A percentile compares a stretch with the other conserved stretches of the same genome.
Conservation (phyloP, 2,329 filamentous ascomycete genomes). For the Pseudogymnoascus sp. region DNA sequence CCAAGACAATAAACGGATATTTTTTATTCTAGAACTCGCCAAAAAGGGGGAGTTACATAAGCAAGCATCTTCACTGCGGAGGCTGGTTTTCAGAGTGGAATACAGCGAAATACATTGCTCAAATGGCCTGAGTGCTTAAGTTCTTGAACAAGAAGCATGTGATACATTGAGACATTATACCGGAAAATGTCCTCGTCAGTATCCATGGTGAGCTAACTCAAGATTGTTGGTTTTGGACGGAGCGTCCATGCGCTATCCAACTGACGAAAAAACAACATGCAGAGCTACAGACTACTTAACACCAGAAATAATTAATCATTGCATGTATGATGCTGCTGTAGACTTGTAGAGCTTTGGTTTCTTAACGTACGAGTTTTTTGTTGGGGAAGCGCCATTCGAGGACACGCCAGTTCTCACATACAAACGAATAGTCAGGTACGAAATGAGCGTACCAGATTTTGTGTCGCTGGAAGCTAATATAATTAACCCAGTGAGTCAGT, state of each 20-base stretch:
- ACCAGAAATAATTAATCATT: constrained; percentile 93
- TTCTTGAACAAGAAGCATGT: constrained; percentile 97
- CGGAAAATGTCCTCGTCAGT: constrained; percentile 89
- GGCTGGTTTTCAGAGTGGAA: constrained; percentile 63
- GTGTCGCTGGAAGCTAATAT: constrained; percentile 87
- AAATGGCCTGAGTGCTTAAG: constrained; percentile 75
- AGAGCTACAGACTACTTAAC: constrained; percentile 97
- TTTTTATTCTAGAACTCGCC: constrained; percentile 65
- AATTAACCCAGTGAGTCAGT: constrained; percentile 70
- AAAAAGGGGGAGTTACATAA: constrained; percentile 67
- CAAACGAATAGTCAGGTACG: constrained; percentile 73
- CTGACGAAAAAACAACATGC: constrained; percentile 83
- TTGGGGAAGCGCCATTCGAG: constrained; percentile 94
- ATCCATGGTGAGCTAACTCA: constrained; percentile 67
- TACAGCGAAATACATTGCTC: constrained; percentile 64
- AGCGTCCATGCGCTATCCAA: constrained; percentile 96
- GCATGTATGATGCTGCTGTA: constrained; percentile 90
- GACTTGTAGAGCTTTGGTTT: constrained; percentile 95
- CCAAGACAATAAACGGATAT: constrained; percentile 65
- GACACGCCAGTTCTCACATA: constrained; percentile 94
- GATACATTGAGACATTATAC: constrained; percentile 84
- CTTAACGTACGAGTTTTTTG: constrained; percentile 89
- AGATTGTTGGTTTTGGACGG: constrained; percentile 97
- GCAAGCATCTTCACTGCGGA: constrained; percentile 60
- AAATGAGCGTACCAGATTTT: constrained; percentile 88